Evolutionary conservation across 768 basidiomycete species (phyloP), one percentile per base, ranked within the genome.

Genomic region (Suillus ampliporus): DNA sequence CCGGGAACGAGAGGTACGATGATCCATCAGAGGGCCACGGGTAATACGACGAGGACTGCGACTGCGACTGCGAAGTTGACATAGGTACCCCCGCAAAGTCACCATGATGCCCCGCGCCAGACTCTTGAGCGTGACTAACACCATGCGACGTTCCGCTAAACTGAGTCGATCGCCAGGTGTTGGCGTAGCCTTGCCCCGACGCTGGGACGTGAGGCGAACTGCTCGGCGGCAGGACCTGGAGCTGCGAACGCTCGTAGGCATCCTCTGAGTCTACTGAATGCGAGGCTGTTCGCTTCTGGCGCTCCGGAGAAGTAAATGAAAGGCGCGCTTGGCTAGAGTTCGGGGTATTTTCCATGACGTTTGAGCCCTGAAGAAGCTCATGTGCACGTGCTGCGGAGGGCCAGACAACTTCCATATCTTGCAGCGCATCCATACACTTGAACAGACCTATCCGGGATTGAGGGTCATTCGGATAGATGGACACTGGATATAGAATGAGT

Each of bases 381-480:
- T 87, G 80, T 5, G 90, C 90, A 19, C 92, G 87, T 11, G 81
- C 86, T 4, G 92, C 92, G 64, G 86, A 86, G 0, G 91, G 91
- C 92, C 92, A 94, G 28, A 89, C 79, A 41, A 83, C 77, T 57
- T 86, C 83, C 87, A 93, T 90, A 23, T 79, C 80, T 57, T 81
- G 77, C 34, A 94, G 81, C 7, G 84, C 80, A 35, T 87, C 85
- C 84, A 89, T 89, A 69, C 88, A 91, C 68, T 83, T 86, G 47
- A 78, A 77, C 1, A 93, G 80, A 7, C 89, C 89, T 60, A 86
- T 66, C 41, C 80, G 81, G 5, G 89, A 88, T 69, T 91, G 91
- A 17, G 90, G 89, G 67, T 93, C 89, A 43, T 79, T 75, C 2
- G 89, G 86, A 72, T 86, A 84, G 14, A 83, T 77, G 21, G 84